A percentile compares a stretch with the other conserved stretches of the same genome.
These are phyloP conservation scores for Stentor roeselii DNA, from an alignment of 73 alveolate species.

Conservation along the genomic window DNA sequence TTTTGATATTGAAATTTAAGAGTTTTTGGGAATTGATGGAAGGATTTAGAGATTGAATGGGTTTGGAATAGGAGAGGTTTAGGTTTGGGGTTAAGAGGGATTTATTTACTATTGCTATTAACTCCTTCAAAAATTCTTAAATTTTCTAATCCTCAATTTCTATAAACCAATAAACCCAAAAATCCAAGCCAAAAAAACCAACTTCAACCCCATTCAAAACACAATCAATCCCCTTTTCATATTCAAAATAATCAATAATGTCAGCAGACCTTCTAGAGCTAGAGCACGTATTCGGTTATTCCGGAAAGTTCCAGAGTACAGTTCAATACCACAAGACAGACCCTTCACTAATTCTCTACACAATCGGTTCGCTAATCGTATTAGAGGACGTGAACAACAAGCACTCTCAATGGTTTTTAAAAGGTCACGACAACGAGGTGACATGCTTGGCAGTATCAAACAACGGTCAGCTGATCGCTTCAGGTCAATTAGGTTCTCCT, in stretches of 20 bases:
- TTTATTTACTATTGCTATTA: too few species aligned
- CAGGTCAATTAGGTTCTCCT: conserved; percentile 50
- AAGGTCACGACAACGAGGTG: conserved; percentile 30
- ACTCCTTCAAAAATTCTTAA: too few species aligned
- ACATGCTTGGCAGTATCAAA: background rate
- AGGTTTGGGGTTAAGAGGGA: too few species aligned
- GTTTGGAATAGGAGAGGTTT: too few species aligned
- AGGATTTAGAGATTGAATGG: too few species aligned
- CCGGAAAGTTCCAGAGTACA: conserved; percentile 48
- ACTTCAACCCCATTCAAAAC: too few species aligned
- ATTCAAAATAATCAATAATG: background rate
- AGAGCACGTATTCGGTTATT: conserved; percentile 63
- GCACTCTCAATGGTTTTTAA: conserved; percentile 51
- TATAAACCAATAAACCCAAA: too few species aligned
- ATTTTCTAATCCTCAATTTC: too few species aligned
- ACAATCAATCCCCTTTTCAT: too few species aligned
- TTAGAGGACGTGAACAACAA: conserved; percentile 54
- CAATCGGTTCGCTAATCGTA: conserved; percentile 57
- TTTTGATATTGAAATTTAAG: too few species aligned
- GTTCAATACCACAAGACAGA: conserved; percentile 46
- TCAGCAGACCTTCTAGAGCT: conserved; percentile 37
- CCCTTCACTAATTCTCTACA: conserved; percentile 37
- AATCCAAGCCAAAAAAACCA: too few species aligned
- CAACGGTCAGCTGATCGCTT: conserved; percentile 9
- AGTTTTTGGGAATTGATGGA: too few species aligned